These are phyloP conservation scores for Podospora anserina DNA, from an alignment of 495 filamentous ascomycete genomes.

Conservation along the genomic window DNA sequence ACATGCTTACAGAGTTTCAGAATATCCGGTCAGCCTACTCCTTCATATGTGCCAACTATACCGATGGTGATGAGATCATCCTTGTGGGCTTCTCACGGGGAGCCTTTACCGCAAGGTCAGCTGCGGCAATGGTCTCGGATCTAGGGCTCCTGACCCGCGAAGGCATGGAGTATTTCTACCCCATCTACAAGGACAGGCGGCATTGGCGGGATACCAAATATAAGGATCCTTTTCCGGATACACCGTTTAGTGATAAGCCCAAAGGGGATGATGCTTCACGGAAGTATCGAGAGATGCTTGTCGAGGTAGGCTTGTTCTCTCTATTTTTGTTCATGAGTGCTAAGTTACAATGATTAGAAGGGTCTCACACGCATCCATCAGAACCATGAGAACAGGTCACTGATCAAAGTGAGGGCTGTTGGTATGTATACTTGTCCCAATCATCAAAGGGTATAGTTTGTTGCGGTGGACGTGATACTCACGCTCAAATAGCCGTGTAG, in stretches of 20 bases:
- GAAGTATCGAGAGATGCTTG: slow-evolving; percentile 35
- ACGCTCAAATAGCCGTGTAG: slow-evolving; percentile 40
- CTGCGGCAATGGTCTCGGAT: slow-evolving; percentile 59
- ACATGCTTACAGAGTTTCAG: neutral
- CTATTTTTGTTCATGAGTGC: too few species aligned
- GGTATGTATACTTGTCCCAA: slow-evolving; percentile 18
- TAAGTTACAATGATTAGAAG: slow-evolving; percentile 30
- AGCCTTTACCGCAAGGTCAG: slow-evolving; percentile 66
- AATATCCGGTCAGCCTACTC: slow-evolving; percentile 64
- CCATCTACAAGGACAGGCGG: slow-evolving; percentile 62
- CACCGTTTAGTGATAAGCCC: slow-evolving; percentile 59
- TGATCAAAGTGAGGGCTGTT: slow-evolving; percentile 50
- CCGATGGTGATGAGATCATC: slow-evolving; percentile 65
- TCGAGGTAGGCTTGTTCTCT: slow-evolving; percentile 26
- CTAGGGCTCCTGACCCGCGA: slow-evolving; percentile 62
- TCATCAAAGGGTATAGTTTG: too few species aligned
- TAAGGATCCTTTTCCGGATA: slow-evolving; percentile 52
- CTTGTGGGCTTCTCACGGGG: slow-evolving; percentile 70
- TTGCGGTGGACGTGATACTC: neutral
- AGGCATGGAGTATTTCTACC: slow-evolving; percentile 61
- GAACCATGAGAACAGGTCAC: slow-evolving; percentile 29
- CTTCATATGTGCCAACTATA: slow-evolving; percentile 65
- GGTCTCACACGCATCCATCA: slow-evolving; percentile 39
- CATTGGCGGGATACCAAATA: slow-evolving; percentile 53
- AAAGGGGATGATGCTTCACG: slow-evolving; percentile 36